phyloP scores from a whole-genome alignment of 805 yeast species.

The Nakazawaea molendinolei region DNA sequence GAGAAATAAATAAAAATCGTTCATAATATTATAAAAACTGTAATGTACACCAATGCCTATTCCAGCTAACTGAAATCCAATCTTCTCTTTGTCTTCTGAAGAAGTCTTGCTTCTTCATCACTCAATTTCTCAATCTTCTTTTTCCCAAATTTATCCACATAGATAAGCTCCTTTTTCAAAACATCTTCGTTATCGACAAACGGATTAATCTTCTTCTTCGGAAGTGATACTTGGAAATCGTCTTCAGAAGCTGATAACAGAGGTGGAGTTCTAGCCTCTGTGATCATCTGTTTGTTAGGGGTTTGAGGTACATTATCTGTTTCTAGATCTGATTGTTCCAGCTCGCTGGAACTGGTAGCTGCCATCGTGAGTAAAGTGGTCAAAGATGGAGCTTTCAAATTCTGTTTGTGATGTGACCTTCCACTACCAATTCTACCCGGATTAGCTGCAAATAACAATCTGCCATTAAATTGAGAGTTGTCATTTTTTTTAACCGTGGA shows the following conservation, averaged over 20 bases:
- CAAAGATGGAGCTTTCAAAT: slow-evolving; percentile 9
- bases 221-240: too few relatives aligned
- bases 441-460: slow-evolving; percentile 10
- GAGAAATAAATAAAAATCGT: background rate
- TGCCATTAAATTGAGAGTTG: slow-evolving; percentile 3
- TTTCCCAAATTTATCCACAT: slow-evolving; percentile 28
- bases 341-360: slow-evolving; percentile 7
- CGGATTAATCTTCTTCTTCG: slow-evolving; percentile 16
- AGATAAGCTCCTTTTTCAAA: slow-evolving; percentile 18
- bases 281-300: slow-evolving; percentile 3
- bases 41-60: background rate
- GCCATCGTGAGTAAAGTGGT: slow-evolving; percentile 7
- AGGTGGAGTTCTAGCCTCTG: background rate
- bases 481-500: background rate
- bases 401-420: slow-evolving; percentile 6
- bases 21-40: background rate
- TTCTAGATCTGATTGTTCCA: slow-evolving; percentile 2
- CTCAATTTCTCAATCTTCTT: slow-evolving; percentile 19
- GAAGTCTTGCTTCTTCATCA: slow-evolving; percentile 17
- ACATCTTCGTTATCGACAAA: slow-evolving; percentile 15
- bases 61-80: slow-evolving; percentile 6
- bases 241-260: background rate
- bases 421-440: slow-evolving; percentile 12
- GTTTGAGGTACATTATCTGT: slow-evolving; percentile 3
- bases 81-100: slow-evolving; percentile 21